These are phyloP conservation scores for Zygotorulaspora florentina DNA, from an alignment of 805 yeast genomes.

Conservation along the genomic window DNA sequence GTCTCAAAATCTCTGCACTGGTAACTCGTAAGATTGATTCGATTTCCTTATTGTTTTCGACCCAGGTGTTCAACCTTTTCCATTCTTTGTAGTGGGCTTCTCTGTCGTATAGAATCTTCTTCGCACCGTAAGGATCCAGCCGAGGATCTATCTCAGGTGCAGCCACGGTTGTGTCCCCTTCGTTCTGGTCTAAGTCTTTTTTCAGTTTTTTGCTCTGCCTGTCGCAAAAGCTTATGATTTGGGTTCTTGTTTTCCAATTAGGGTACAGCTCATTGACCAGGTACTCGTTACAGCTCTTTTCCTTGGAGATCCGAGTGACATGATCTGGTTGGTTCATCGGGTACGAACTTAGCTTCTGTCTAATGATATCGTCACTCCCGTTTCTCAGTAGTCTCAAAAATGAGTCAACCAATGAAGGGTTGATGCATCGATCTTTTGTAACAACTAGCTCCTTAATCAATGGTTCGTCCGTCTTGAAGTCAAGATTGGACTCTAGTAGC, in stretches of 20 bases:
- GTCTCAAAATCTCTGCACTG: slow-evolving; percentile 34
- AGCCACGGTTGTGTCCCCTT: slow-evolving; percentile 19
- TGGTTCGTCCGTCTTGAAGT: slow-evolving; percentile 14
- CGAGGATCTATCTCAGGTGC: slow-evolving; percentile 30
- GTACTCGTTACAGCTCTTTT: slow-evolving; percentile 36
- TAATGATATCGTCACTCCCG: slow-evolving; percentile 44
- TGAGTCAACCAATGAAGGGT: slow-evolving; percentile 30
- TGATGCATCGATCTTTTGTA: slow-evolving; percentile 29
- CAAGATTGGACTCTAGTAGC: slow-evolving; percentile 18
- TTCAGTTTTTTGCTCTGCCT: slow-evolving; percentile 32
- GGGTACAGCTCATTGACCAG: slow-evolving; percentile 39
- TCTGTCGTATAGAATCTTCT: slow-evolving; percentile 35
- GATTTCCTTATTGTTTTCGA: slow-evolving; percentile 39
- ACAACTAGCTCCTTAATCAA: slow-evolving; percentile 19
- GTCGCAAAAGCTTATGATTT: slow-evolving; percentile 42
- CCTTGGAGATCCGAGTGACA: slow-evolving; percentile 7
- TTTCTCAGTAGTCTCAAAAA: slow-evolving; percentile 31
- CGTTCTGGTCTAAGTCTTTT: slow-evolving; percentile 29
- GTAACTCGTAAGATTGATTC: slow-evolving; percentile 41
- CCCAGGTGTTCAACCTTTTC: slow-evolving; percentile 34
- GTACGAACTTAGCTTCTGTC: slow-evolving; percentile 41
- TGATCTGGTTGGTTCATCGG: slow-evolving; percentile 25
- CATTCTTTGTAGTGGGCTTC: slow-evolving; percentile 31
- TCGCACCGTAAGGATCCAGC: slow-evolving; percentile 49
- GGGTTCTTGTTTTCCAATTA: slow-evolving; percentile 44